These are phyloP conservation scores for Handroanthus guayacan DNA, from an alignment of 257 asterid genomes.

Conservation along the genomic window DNA sequence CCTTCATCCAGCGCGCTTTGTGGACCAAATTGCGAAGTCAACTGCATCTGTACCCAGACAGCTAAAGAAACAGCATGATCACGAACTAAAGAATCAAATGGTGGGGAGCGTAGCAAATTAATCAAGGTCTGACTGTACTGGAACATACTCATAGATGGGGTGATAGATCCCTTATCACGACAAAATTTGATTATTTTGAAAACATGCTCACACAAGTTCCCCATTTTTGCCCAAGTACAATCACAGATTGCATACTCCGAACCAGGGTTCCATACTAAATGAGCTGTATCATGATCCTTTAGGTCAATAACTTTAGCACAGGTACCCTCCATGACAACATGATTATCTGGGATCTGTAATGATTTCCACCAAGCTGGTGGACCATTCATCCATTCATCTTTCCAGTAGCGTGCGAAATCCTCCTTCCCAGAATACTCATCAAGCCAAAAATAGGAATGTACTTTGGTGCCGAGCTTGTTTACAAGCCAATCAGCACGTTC, in stretches of 20 bases:
- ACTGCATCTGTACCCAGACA: constrained; percentile 72
- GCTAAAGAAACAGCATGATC: constrained; percentile 86
- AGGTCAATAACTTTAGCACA: constrained; percentile 61
- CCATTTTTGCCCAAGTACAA: constrained; percentile 79
- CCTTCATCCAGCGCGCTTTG: constrained; percentile 36
- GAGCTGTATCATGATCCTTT: constrained; percentile 50
- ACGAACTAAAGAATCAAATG: constrained; percentile 75
- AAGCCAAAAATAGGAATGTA: constrained; percentile 93
- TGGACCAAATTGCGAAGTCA: constrained; percentile 56
- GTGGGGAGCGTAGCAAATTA: constrained; percentile 65
- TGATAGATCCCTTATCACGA: constrained; percentile 57
- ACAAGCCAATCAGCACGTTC: constrained; percentile 90
- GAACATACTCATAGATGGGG: constrained; percentile 71
- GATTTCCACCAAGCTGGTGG: constrained; percentile 89
- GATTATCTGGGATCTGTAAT: constrained; percentile 68
- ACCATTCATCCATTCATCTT: constrained; percentile 86
- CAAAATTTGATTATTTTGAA: constrained; percentile 65
- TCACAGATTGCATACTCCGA: constrained; percentile 89
- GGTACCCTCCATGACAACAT: constrained; percentile 64
- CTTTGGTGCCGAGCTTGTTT: constrained; percentile 79
- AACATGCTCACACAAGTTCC: constrained; percentile 88
- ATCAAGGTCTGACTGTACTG: constrained; percentile 78
- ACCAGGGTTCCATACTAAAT: constrained; percentile 69
- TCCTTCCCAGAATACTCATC: constrained; percentile 86
- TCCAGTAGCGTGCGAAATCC: constrained; percentile 85